Percentiles rank a stretch among this genome's conserved stretches.
These are phyloP conservation scores for Triticum timopheevii DNA, from an alignment of 176 grass and related monocot species.

Conservation along the genomic window DNA sequence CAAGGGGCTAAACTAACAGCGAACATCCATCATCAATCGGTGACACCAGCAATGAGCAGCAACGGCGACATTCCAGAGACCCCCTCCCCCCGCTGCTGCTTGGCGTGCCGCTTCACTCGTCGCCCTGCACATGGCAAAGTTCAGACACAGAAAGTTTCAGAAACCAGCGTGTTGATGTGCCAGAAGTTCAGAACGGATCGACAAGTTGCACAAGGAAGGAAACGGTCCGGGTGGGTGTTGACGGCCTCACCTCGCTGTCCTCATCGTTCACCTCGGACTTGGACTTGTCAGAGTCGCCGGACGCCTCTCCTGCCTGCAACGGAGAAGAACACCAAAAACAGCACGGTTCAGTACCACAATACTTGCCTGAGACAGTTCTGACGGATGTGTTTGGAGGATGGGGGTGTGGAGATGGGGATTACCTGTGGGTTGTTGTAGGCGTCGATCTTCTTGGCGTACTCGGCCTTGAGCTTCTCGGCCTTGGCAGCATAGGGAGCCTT, in stretches of 20 bases:
- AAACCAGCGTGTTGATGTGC: fast-evolving
- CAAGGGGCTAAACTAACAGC: not conserved
- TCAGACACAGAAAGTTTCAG: not conserved
- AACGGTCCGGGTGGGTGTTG: not conserved
- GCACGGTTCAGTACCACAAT: not conserved
- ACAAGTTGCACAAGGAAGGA: too few relatives aligned
- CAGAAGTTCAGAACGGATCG: not conserved
- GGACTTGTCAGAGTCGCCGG: constrained; percentile 90
- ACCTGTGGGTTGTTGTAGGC: constrained; percentile 82
- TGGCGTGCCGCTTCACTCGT: constrained; percentile 35
- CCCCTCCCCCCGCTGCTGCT: not conserved
- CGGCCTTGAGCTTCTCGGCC: constrained; percentile 84
- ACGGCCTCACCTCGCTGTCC: constrained; percentile 54
- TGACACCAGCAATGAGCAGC: not conserved
- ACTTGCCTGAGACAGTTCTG: not conserved
- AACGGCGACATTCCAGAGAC: not conserved
- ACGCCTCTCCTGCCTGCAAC: constrained; percentile 17
- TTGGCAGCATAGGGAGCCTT: constrained; percentile 72
- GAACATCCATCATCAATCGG: not conserved
- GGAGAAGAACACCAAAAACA: not conserved
- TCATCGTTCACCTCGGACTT: constrained; percentile 88
- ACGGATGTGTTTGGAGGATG: not conserved
- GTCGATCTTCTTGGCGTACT: constrained; percentile 71
- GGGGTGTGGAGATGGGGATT: not conserved
- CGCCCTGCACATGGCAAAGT: constrained; percentile 13